phyloP scores from a whole-genome alignment of 768 basidiomycete species.

The Lanmaoa pseudosensibilis region DNA sequence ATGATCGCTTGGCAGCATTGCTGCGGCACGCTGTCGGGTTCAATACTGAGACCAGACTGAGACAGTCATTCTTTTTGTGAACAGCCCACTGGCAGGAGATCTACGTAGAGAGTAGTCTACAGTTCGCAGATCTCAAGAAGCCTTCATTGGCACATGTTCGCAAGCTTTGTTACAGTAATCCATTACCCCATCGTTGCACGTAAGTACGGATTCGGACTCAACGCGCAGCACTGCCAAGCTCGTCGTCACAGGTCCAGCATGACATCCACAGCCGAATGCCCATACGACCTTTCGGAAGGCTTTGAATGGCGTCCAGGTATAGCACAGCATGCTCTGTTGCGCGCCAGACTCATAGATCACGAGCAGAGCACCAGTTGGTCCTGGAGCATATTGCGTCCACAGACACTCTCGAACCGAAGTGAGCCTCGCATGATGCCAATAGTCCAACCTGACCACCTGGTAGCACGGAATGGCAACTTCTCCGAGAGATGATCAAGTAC shows the following conservation, averaged over 20 bases:
- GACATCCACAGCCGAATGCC: conserved; percentile 16
- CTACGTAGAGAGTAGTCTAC: background rate
- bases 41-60: background rate
- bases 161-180: background rate
- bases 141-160: background rate
- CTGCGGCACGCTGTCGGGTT: background rate
- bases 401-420: conserved; percentile 60
- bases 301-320: conserved; percentile 59
- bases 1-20: background rate
- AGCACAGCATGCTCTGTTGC: background rate
- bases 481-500: conserved; percentile 71
- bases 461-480: conserved; percentile 68
- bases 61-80: background rate
- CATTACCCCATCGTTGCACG: background rate
- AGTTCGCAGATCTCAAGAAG: background rate
- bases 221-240: background rate
- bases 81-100: background rate
- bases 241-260: conserved; percentile 10
- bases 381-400: conserved; percentile 64
- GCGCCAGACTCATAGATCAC: conserved; percentile 7
- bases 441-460: conserved; percentile 11
- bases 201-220: background rate
- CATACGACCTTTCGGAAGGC: conserved; percentile 16
- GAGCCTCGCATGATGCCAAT: background rate
- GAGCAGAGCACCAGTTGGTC: conserved; percentile 55